These are phyloP conservation scores for Epichloe elymi DNA, from an alignment of 2,329 filamentous ascomycete species.

Conservation along the genomic window DNA sequence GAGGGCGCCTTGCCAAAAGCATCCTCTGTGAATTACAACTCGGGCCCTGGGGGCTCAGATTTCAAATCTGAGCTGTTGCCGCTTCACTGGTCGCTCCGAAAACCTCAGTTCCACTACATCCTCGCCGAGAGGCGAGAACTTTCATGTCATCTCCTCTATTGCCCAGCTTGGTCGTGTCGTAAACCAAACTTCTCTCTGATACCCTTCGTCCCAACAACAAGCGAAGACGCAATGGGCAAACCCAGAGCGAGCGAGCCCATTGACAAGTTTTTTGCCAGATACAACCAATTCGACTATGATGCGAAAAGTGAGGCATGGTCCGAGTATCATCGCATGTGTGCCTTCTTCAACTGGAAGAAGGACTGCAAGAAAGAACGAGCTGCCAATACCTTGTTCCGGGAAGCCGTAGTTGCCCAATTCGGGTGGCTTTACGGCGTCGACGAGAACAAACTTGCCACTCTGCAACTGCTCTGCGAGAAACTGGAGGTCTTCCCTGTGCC, in stretches of 20 bases:
- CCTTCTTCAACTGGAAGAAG: background rate
- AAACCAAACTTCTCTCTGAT: background rate
- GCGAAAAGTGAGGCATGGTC: background rate
- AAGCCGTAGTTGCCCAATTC: background rate
- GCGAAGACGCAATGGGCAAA: background rate
- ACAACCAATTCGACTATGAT: background rate
- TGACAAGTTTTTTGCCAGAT: background rate
- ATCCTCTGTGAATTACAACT: no score
- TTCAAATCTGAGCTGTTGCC: no score
- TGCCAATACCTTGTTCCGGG: background rate
- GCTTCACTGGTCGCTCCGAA: no score
- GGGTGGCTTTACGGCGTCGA: background rate
- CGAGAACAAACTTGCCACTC: background rate
- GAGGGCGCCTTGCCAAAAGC: no score
- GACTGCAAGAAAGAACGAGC: background rate
- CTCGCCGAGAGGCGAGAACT: no score
- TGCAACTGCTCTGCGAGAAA: constrained; percentile 1
- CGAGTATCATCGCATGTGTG: background rate
- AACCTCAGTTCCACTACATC: no score
- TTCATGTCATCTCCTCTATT: no score
- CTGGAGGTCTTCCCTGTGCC: background rate
- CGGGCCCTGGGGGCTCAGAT: no score
- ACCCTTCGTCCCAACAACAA: background rate
- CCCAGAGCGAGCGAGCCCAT: background rate
- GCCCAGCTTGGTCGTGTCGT: no score